phyloP scores from a whole-genome alignment of 805 yeast species.

The Blastobotrys robertii region DNA sequence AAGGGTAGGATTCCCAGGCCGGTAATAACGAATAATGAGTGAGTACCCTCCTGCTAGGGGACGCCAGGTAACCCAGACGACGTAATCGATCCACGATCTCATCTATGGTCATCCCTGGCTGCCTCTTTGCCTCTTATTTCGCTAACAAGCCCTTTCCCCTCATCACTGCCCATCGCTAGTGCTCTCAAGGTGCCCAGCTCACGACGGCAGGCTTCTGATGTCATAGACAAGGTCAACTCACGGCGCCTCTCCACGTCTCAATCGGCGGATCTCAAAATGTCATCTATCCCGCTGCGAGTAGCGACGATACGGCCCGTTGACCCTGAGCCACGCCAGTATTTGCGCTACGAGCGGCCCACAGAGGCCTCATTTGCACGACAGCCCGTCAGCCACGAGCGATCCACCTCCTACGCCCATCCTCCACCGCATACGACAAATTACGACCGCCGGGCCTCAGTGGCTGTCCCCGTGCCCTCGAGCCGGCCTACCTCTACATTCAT shows the following conservation, averaged over 20 bases:
- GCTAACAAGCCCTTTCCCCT: constrained; percentile 3
- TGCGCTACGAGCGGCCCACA: too few relatives aligned
- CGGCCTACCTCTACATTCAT: not conserved
- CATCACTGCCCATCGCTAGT: constrained; percentile 13
- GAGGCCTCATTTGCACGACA: too few relatives aligned
- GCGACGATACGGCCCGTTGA: not conserved
- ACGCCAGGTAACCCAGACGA: too few relatives aligned
- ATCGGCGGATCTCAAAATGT: constrained; percentile 2
- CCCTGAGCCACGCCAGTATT: not conserved
- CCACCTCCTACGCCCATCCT: too few relatives aligned
- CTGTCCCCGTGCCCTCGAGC: not conserved
- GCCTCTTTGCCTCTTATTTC: not conserved
- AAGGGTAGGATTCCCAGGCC: too few relatives aligned
- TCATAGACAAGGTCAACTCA: constrained; percentile 2
- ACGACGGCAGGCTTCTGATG: constrained; percentile 9
- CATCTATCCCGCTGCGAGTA: constrained; percentile 9
- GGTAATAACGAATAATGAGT: too few relatives aligned
- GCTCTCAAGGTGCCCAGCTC: constrained; percentile 1
- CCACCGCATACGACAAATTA: too few relatives aligned
- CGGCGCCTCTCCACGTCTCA: not conserved
- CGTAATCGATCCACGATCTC: too few relatives aligned
- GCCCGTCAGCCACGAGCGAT: too few relatives aligned
- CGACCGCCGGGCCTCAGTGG: not conserved
- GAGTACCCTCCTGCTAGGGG: too few relatives aligned
- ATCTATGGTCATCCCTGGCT: not conserved